phyloP scores from a whole-genome alignment of 495 filamentous ascomycete genomes.

The Aspergillus heteromorphus region DNA sequence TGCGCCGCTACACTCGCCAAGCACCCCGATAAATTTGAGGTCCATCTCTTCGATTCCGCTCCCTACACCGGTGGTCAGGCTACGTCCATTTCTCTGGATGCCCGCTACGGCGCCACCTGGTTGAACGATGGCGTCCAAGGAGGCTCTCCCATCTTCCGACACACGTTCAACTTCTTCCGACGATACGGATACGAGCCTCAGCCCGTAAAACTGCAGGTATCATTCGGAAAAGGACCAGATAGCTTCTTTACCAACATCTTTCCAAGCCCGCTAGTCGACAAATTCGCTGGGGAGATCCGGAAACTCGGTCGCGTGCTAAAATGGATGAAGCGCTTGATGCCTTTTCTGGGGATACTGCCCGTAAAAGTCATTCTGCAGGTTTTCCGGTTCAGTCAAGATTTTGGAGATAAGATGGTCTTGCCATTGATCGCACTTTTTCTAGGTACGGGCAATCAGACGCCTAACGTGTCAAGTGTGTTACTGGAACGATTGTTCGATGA shows the following conservation, averaged over 20 bases:
- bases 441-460: constrained; percentile 73
- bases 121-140: constrained; percentile 85
- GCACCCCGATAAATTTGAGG: constrained; percentile 66
- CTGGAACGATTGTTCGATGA: constrained; percentile 72
- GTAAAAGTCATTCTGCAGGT: constrained; percentile 64
- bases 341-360: constrained; percentile 67
- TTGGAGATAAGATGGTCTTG: constrained; percentile 64
- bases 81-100: constrained; percentile 67
- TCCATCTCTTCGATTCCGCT: constrained; percentile 67
- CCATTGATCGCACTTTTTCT: constrained; percentile 77
- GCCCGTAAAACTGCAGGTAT: constrained; percentile 70
- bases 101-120: constrained; percentile 65
- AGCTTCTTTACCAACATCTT: constrained; percentile 81
- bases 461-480: constrained; percentile 68
- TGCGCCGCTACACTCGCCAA: constrained; percentile 69
- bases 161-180: constrained; percentile 74
- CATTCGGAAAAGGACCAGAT: constrained; percentile 69
- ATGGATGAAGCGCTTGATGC: constrained; percentile 63
- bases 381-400: constrained; percentile 69
- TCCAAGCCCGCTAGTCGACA: constrained; percentile 60
- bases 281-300: constrained; percentile 58
- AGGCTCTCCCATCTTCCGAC: constrained; percentile 72
- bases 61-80: constrained; percentile 75
- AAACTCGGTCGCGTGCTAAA: constrained; percentile 61
- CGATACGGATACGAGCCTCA: constrained; percentile 62